Evolutionary conservation across 305 asterid genomes (phyloP), one percentile per base, ranked within the genome.

Genomic region (Plantago coronopus): DNA sequence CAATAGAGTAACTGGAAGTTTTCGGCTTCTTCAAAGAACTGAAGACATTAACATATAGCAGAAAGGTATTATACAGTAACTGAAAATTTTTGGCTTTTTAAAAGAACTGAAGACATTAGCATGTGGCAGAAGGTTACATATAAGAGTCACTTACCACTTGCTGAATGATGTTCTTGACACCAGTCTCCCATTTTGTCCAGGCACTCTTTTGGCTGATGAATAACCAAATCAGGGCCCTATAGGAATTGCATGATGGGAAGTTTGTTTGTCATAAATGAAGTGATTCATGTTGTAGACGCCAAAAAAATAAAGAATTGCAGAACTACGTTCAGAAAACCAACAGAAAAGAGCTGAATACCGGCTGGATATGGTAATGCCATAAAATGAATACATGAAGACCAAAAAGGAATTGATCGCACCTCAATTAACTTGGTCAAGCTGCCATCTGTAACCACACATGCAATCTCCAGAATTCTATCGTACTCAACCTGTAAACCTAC

Each of bases 221-320:
- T 91, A 73, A 91, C 83, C 76, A 91, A 74, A 75, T 91, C 91
- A 60, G 98, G 98, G 48, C 97, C 96, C 98, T 91, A 57, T 8
- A 34, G 45, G 63, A 69, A 63, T 54, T 57, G 40, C 40, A 34
- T 34, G 20, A 45, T 16, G 17, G 18, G 18, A 27, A 37, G 9
- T 22, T 17, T 27, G 40, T 17, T 47, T 27, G 53, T 48, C 48
- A 68, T 16, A 46, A 17, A 60, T 64, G 45, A 61, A 62, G 50
- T 9, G 46, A 63, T 63, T 42, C 47, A 47, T 45, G 65, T 15
- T 34, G 47, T 31, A 40, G 14, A 34, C 29, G 53, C 29, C 38
- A 17, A 64, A 60, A 49, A 14, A 66, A 8, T 50, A 31, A 65
- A 3, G 0, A 9, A 6, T 22, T 18, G 66, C 14, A 48, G n/a